These are phyloP conservation scores for Apostasia ramifera DNA, from an alignment of 106 monocot genomes.

Conservation along the genomic window DNA sequence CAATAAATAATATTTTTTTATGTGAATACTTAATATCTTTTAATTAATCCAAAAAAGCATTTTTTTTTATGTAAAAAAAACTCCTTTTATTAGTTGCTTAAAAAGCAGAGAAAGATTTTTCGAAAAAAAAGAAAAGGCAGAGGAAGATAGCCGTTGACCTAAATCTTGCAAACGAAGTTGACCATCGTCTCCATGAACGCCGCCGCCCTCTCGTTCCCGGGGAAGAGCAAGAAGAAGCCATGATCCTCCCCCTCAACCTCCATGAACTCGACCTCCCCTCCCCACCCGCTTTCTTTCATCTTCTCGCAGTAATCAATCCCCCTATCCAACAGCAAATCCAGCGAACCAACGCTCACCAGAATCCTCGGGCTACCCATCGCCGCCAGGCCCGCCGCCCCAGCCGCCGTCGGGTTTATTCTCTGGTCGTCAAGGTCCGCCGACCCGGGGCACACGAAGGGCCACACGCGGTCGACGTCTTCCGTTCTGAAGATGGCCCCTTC, in stretches of 20 bases:
- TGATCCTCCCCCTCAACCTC: constrained; percentile 17
- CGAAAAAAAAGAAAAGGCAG: too few species aligned
- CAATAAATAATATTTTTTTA: too few species aligned
- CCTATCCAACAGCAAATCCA: constrained; percentile 14
- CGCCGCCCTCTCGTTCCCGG: background rate
- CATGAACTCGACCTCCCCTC: constrained; percentile 2
- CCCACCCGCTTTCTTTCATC: constrained; percentile 11
- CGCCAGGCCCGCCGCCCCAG: background rate
- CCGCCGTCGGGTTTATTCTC: constrained; percentile 9
- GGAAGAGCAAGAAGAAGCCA: constrained; percentile 5
- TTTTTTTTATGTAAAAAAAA: too few species aligned
- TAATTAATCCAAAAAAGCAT: too few species aligned
- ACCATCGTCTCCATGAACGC: constrained; percentile 4
- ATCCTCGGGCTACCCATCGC: constrained; percentile 14
- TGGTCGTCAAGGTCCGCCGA: constrained; percentile 4
- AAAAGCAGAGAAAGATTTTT: too few species aligned
- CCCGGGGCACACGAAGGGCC: background rate
- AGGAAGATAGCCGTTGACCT: too few species aligned
- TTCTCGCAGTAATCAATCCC: constrained; percentile 3
- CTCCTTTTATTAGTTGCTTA: too few species aligned
- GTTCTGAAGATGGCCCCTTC: background rate
- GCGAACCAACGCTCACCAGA: constrained; percentile 16
- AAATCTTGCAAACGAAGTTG: background rate
- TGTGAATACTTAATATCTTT: too few species aligned
- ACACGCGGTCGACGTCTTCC: background rate